Base-by-base conservation (phyloP, 2,329 filamentous ascomycete genomes). In the Epichloe brachyelytri region DNA sequence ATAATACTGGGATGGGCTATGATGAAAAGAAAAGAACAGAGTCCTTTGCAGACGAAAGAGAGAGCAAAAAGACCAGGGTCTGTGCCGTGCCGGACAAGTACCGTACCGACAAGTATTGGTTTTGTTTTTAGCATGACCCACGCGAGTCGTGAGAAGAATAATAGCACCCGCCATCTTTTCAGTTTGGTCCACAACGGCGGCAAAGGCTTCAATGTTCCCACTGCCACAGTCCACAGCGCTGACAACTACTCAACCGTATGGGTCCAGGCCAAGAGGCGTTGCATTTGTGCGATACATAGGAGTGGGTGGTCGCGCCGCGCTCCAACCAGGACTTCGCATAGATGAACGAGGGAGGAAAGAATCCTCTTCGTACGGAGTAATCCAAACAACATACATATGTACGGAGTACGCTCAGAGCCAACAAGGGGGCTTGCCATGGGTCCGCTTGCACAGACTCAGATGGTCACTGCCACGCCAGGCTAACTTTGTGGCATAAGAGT, bases 381-480 rank as follows among this genome's bases (percentile, higher is more conserved):
- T 30, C 37, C 30, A 48, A 38, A 46, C 33, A 44, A n/a, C 20
- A 15, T 37, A 34, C 19, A n/a, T 53, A 39, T 46, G 45, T 48
- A 36, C 36, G 39, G 36, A 46, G 20, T 43, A 40, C 33, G 49
- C 44, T 41, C 45, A 33, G 26, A 10, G 45, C 52, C 45, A 48
- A 53, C 51, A 47, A 46, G 49, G 49, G 52, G 49, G 20, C 34
- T 51, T 37, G 45, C 43, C 6, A 38, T 38, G 51, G 51, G 37
- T 34, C 49, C 52, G 39, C 48, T 45, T 48, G 38, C 39, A 45
- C 48, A 52, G 22, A 44, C 43, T 30, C 26, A 30, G 26, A 30
- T 30, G 26, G 8, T 30, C 26, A 30, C 26, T 30, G 10, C 26
- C 26, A 11, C 45, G n/a, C 51, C 51, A 46, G 47, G 51, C 38